These are phyloP conservation scores for Monosporascus sp. DNA, from an alignment of 2,329 filamentous ascomycete genomes.

Conservation along the genomic window DNA sequence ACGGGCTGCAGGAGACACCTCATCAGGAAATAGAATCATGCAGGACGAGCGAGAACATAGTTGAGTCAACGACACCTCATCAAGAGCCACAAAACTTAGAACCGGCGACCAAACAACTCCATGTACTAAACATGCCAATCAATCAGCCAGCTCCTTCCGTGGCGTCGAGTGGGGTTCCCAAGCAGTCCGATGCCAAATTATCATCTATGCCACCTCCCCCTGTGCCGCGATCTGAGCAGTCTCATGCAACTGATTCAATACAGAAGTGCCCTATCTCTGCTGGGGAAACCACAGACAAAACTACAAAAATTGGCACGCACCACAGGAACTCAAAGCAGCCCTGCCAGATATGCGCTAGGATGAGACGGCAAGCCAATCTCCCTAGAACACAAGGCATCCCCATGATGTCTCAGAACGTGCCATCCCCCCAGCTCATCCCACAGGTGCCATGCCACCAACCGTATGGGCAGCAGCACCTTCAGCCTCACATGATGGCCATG, in stretches of 20 bases:
- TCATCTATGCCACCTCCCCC: slow-evolving; percentile 16
- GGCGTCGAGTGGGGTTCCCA: not conserved
- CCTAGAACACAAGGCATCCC: slow-evolving; percentile 20
- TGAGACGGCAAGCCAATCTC: slow-evolving; percentile 23
- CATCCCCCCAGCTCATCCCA: slow-evolving; percentile 15
- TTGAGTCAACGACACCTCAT: slow-evolving; percentile 2
- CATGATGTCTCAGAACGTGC: slow-evolving; percentile 15
- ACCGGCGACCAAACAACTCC: slow-evolving; percentile 1
- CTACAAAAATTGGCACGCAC: slow-evolving; percentile 2
- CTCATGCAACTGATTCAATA: slow-evolving; percentile 3
- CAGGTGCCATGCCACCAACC: slow-evolving; percentile 16
- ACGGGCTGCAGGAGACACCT: not conserved
- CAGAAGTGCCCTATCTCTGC: not conserved
- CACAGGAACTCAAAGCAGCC: slow-evolving; percentile 17
- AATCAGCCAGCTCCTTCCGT: slow-evolving; percentile 1
- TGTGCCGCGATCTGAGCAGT: slow-evolving; percentile 4
- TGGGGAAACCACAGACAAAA: not conserved
- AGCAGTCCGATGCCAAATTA: slow-evolving; percentile 3
- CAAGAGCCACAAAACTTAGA: not conserved
- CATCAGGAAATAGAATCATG: slow-evolving; percentile 3
- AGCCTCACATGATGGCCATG: slow-evolving; percentile 22
- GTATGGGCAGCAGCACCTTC: slow-evolving; percentile 19
- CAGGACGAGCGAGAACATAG: slow-evolving; percentile 2
- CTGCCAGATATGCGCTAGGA: slow-evolving; percentile 23
- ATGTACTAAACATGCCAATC: slow-evolving; percentile 4